phyloP scores from a whole-genome alignment of 306 rosid species.

The Bauhinia variegata region DNA sequence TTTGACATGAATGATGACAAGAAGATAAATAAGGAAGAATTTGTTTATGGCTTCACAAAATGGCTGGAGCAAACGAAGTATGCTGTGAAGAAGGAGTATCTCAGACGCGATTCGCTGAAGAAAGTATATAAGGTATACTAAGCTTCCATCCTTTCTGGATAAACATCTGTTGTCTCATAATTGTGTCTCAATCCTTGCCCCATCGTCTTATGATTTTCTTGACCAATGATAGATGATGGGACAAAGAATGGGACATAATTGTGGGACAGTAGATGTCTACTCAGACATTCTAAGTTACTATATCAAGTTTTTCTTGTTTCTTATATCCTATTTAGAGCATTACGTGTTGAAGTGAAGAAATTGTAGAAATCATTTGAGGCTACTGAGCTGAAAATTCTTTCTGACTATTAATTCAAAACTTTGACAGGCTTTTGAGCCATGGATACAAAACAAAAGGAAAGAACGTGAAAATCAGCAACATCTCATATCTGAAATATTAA shows the following conservation, averaged over 20 bases:
- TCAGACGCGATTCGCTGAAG: conserved; percentile 45
- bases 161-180: no score
- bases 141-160: no score
- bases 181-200: no score
- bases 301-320: no score
- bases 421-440: conserved; percentile 55
- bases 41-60: conserved; percentile 57
- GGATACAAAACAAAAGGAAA: conserved; percentile 45
- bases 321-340: no score
- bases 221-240: no score
- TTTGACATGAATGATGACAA: conserved; percentile 59
- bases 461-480: conserved; percentile 38
- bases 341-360: no score
- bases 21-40: conserved; percentile 56
- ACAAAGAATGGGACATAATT: no score
- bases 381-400: background rate
- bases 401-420: background rate
- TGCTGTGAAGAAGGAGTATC: conserved; percentile 48
- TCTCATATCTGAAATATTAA: conserved; percentile 39
- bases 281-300: no score
- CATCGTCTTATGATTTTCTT: no score
- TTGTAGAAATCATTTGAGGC: no score
- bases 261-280: no score
- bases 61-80: conserved; percentile 49
- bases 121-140: conserved; percentile 52